Evolutionary conservation across 768 basidiomycete genomes (phyloP).

Genomic region (Suillus paluster): DNA sequence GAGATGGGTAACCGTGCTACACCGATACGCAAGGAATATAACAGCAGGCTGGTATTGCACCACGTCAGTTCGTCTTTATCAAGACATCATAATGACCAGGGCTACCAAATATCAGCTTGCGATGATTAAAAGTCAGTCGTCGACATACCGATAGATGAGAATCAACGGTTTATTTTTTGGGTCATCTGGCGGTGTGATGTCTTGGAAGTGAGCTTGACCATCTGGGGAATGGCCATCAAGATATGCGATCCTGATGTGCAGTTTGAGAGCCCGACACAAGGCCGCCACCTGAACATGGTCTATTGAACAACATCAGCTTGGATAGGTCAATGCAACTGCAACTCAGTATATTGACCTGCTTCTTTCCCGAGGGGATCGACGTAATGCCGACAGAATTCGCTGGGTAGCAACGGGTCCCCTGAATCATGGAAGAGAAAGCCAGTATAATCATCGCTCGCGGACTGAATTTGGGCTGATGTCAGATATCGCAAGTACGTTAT

Average conservation of each 20-base stretch:
- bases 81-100: conserved; percentile 89
- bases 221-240: conserved; percentile 64
- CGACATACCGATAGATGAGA: conserved; percentile 73
- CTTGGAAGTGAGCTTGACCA: conserved; percentile 67
- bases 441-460: conserved; percentile 60
- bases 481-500: conserved; percentile 82
- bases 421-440: conserved; percentile 55
- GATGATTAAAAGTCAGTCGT: conserved; percentile 3
- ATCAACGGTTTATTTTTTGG: conserved; percentile 56
- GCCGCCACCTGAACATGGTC: conserved; percentile 88
- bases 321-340: neutral
- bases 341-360: conserved; percentile 54
- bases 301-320: conserved; percentile 24
- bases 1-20: neutral
- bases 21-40: neutral
- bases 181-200: conserved; percentile 46
- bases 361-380: conserved; percentile 82
- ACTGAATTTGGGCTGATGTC: conserved; percentile 81
- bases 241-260: conserved; percentile 79
- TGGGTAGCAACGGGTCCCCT: conserved; percentile 53
- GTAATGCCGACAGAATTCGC: conserved; percentile 74
- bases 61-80: conserved; percentile 15
- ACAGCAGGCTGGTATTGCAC: neutral
- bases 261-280: conserved; percentile 64
- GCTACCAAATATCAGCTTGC: conserved; percentile 40